Evolutionary conservation across 2,329 filamentous ascomycete species (phyloP), one percentile per base, ranked within the genome.

Genomic region (Xylariales sp.): DNA sequence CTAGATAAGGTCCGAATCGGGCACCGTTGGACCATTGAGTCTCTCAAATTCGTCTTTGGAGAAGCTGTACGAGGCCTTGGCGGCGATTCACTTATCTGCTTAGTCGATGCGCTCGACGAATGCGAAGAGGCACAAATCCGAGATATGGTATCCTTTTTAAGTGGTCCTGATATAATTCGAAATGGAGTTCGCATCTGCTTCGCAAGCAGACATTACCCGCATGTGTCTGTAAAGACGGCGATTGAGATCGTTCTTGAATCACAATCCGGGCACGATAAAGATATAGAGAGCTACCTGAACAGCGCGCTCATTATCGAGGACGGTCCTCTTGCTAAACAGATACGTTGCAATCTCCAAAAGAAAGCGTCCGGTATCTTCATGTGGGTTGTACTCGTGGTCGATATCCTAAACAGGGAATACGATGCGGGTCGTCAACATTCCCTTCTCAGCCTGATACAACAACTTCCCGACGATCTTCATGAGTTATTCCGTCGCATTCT

Each of bases 71-170:
- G 45, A 18, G 32, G 28, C 2, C 64, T 76, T 36, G 64, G 62
- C 1, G 7, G 62, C 3, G 48, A 57, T 2, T 52, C 58, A 0
- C 30, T 71, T 30, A 34, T 63, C 43, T 76, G 69, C 30, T 70
- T 75, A 3, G 67, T 77, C 6, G 74, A 77, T 59, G 84, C 84
- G 0, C 75, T 86, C 0, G 84, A 87, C 45, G 85, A 86, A 69
- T 85, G 83, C 63, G 76, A 83, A 6, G 80, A 83, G 57, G 60
- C 73, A 1, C 75, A 86, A 48, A 74, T 82, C 1, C 76, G 78
- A 45, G 77, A 80, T 0, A 84, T 87, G 81, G 72, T 86, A 0
- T 53, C 69, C 0, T 83, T 82, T 61, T 80, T 86, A 12, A 78
- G 83, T 53, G 70, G 78, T 0, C 60, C 85, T 0, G 75, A 78